Base-by-base conservation (phyloP, 768 basidiomycete genomes). In the Cubamyces lactineus region DNA sequence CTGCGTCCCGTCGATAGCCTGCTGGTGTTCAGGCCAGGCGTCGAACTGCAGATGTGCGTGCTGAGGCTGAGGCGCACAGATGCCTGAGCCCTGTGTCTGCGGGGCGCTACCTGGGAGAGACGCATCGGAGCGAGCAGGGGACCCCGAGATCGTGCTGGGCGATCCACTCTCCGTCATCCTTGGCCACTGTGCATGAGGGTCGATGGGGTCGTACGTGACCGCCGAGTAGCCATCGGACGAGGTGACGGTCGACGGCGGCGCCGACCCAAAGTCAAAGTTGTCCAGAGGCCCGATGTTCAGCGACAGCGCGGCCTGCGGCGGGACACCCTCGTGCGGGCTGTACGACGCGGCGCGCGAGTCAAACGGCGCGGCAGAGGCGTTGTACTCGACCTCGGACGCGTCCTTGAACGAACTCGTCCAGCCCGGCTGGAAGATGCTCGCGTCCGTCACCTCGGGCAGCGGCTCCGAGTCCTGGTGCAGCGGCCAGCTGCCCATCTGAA, bases 391-490 rank as follows among this genome's bases (percentile, higher is more conserved):
- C 8, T 30, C 4, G 8, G 34, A 34, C 13, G 43, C 53, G 58
- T 64, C 63, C 54, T 59, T 60, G 58, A 64, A 64, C 58, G 53
- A 21, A 50, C 50, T 64, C 54, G 58, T 53, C 63, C 63, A 64
- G 53, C 63, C 63, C 43, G 63, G 63, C 58, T 64, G 63, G 63
- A 64, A 64, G 54, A 64, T 60, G 63, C 63, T 64, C 39, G 63
- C 54, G 63, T 59, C 63, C 48, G 63, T 60, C 16, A 64, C 63
- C 21, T 82, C 84, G 0, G 84, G 84, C 1, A 85, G 77, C 7
- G 81, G 78, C 0, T 77, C 79, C 46, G 75, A 69, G 60, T 85
- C 83, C 0, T 75, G 75, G 50, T 78, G 78, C n/a, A 82, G 71
- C 0, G 69, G 66, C 24, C 66, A 55, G 9, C 67, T 59, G 8